A percentile compares a stretch with the other conserved stretches of the same genome.
Conservation (phyloP, 768 basidiomycete species). For the Wakefieldia striispora region DNA sequence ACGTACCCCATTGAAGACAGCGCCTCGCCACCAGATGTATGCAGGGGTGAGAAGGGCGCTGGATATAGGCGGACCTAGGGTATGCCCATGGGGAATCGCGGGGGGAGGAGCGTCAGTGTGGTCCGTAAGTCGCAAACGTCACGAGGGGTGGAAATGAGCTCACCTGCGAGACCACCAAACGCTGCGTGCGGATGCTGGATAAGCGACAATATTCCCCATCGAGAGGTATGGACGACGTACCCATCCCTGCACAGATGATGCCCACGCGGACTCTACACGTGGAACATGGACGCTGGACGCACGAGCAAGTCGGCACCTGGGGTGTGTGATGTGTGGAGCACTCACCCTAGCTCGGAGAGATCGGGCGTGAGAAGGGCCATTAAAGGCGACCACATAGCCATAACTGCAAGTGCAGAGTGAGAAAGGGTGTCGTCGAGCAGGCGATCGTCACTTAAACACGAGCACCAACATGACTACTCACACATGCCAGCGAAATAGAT, state of each 20-base stretch:
- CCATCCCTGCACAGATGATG: conserved; percentile 47
- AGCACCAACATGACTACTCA: conserved; percentile 26
- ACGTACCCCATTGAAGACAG: too few species aligned
- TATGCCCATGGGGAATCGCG: too few species aligned
- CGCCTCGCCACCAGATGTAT: too few species aligned
- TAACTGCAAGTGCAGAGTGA: conserved; percentile 26
- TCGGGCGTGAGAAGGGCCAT: conserved; percentile 44
- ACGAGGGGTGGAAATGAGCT: too few species aligned
- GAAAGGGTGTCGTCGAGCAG: background rate
- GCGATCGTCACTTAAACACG: background rate
- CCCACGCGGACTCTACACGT: conserved; percentile 41
- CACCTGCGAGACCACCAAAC: too few species aligned
- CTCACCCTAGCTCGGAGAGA: conserved; percentile 52
- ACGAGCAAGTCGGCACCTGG: background rate
- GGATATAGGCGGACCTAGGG: too few species aligned
- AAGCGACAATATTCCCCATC: background rate
- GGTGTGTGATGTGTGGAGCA: background rate
- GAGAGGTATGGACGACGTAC: conserved; percentile 21
- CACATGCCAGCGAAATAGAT: conserved; percentile 50
- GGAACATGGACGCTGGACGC: too few species aligned
- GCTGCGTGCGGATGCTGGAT: too few species aligned
- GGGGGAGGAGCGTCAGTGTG: too few species aligned
- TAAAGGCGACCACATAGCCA: conserved; percentile 43
- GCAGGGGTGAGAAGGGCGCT: too few species aligned
- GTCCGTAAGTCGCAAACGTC: too few species aligned